A percentile compares a stretch with the other conserved stretches of the same genome.
Conservation (phyloP, 2,329 filamentous ascomycete genomes). For the Talaromyces marneffei region DNA sequence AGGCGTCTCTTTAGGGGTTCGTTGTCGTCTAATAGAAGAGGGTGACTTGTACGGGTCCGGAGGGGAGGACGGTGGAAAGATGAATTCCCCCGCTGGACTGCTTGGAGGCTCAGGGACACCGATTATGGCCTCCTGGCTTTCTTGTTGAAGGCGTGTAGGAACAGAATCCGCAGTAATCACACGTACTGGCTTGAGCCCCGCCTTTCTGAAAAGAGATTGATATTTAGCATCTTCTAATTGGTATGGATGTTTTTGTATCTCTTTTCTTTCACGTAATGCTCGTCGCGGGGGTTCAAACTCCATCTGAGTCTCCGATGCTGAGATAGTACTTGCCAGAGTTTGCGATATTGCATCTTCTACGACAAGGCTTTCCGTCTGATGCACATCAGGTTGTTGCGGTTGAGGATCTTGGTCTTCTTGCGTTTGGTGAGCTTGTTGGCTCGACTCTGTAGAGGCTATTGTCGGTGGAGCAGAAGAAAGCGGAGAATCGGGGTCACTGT, state of each 20-base stretch:
- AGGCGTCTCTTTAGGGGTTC: background rate
- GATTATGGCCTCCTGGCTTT: conserved; percentile 25
- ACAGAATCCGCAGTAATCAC: conserved; percentile 17
- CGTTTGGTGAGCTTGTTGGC: conserved; percentile 18
- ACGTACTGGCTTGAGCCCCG: conserved; percentile 41
- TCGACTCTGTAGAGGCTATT: background rate
- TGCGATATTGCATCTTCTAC: background rate
- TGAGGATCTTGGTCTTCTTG: background rate
- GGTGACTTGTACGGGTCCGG: conserved; percentile 13
- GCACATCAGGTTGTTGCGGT: background rate
- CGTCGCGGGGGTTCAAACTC: conserved; percentile 27
- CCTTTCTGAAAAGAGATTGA: conserved; percentile 33
- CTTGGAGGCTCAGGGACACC: conserved; percentile 30
- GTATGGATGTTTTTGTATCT: conserved; percentile 47
- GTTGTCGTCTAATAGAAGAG: conserved; percentile 6
- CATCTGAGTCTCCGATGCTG: conserved; percentile 23
- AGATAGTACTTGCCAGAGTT: conserved; percentile 17
- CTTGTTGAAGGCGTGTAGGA: conserved; percentile 18
- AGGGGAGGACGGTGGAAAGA: conserved; percentile 27
- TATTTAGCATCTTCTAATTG: conserved; percentile 43
- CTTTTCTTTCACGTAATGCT: conserved; percentile 40
- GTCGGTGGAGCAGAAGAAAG: conserved; percentile 34
- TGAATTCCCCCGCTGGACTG: conserved; percentile 26
- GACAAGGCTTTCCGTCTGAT: background rate
- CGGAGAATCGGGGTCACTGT: conserved; percentile 25